phyloP scores from a whole-genome alignment of 208 protist species.

The Acanthamoeba triangularis region DNA sequence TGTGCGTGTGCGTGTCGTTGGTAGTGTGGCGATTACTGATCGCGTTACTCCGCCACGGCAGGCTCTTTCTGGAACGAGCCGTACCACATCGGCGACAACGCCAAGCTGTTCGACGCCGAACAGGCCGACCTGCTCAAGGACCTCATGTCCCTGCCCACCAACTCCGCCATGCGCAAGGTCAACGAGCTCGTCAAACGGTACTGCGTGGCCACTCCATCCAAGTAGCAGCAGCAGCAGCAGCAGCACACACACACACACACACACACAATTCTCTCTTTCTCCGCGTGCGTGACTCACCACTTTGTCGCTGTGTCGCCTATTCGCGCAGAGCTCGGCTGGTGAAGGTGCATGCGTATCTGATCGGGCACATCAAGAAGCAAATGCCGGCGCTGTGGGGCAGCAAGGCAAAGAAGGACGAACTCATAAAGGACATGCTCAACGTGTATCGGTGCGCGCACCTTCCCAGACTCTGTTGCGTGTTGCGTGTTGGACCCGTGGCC shows the following conservation, averaged over 20 bases:
- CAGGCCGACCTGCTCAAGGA: slow-evolving; percentile 93
- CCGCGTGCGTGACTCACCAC: not conserved
- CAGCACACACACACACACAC: not conserved
- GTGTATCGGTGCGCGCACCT: slow-evolving; percentile 73
- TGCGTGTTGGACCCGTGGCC: no score
- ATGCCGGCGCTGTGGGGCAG: slow-evolving; percentile 92
- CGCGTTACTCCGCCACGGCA: not conserved
- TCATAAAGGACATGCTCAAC: slow-evolving; percentile 85
- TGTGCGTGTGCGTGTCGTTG: not conserved
- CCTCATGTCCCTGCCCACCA: slow-evolving; percentile 93
- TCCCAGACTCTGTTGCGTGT: not conserved
- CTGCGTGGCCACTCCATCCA: not conserved
- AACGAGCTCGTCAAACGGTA: slow-evolving; percentile 93
- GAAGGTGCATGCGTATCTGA: slow-evolving; percentile 94
- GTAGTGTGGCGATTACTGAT: not conserved
- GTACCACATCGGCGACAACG: slow-evolving; percentile 92
- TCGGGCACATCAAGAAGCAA: slow-evolving; percentile 89
- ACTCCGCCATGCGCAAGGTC: slow-evolving; percentile 94
- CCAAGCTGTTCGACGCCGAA: slow-evolving; percentile 85
- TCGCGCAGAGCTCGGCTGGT: slow-evolving; percentile 91
- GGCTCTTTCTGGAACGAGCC: slow-evolving; percentile 97
- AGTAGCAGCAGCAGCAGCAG: no score
- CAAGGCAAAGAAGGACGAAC: slow-evolving; percentile 85
- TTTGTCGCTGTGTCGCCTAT: not conserved
- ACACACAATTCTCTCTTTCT: not conserved